Percentiles rank a stretch among this genome's conserved stretches.
Evolutionary conservation across 2,329 filamentous ascomycete genomes (phyloP).

Genomic region (Botryotinia narcissicola): DNA sequence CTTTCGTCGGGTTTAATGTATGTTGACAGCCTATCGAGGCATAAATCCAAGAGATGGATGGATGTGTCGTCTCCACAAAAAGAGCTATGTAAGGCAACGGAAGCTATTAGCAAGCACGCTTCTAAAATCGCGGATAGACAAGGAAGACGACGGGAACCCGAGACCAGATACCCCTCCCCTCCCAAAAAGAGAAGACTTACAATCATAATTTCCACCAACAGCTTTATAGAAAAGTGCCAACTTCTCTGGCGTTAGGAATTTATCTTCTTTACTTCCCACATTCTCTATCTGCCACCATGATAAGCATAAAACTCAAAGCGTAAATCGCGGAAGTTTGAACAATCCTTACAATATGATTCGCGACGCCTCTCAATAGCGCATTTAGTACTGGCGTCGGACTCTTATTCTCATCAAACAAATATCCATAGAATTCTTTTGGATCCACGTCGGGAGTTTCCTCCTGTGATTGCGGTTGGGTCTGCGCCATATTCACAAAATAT

Average conservation of each 20-base stretch:
- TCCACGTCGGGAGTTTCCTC: slow-evolving; percentile 29
- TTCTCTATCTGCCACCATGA: slow-evolving; percentile 49
- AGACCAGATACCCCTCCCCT: background rate
- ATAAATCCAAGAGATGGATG: slow-evolving; percentile 87
- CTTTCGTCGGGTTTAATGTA: slow-evolving; percentile 69
- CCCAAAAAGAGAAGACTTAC: slow-evolving; percentile 41
- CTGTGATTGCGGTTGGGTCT: slow-evolving; percentile 23
- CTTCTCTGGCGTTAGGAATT: slow-evolving; percentile 61
- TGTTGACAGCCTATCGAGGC: slow-evolving; percentile 89
- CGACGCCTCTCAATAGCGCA: slow-evolving; percentile 66
- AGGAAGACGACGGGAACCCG: background rate
- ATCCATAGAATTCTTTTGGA: slow-evolving; percentile 51
- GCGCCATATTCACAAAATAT: slow-evolving; percentile 22
- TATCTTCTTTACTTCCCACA: slow-evolving; percentile 56
- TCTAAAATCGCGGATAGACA: slow-evolving; percentile 11
- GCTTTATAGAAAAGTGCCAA: slow-evolving; percentile 74
- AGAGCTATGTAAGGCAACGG: slow-evolving; percentile 49
- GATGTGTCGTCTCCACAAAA: slow-evolving; percentile 71
- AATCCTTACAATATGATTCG: slow-evolving; percentile 65
- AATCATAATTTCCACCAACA: slow-evolving; percentile 73
- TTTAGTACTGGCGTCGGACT: slow-evolving; percentile 64
- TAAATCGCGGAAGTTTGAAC: background rate
- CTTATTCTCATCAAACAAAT: slow-evolving; percentile 67
- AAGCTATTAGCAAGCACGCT: slow-evolving; percentile 23
- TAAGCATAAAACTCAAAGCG: slow-evolving; percentile 6